Evolutionary conservation across 768 basidiomycete species (phyloP).

Genomic region (Tulasnella sp.): DNA sequence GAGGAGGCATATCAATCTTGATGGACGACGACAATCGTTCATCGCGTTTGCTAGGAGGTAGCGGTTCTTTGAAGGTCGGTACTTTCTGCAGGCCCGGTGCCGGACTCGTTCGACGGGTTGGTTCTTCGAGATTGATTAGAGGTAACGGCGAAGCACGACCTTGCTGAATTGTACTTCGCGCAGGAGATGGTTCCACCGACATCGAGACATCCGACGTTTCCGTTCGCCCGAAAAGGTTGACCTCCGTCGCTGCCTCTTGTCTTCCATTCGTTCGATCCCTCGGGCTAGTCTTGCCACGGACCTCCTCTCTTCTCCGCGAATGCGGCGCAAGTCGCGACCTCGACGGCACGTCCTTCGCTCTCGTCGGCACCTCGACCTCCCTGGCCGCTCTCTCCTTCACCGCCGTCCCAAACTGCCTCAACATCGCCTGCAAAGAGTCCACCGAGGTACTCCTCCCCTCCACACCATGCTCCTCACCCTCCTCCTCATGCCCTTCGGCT

Average conservation of each 20-base stretch:
- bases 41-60: background rate
- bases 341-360: background rate
- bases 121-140: background rate
- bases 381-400: slow-evolving; percentile 1
- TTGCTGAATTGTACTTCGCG: background rate
- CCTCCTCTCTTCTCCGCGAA: background rate
- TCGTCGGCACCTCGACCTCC: background rate
- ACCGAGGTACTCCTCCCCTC: background rate
- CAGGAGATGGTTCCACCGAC: background rate
- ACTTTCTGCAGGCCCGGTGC: background rate
- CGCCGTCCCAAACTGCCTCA: background rate
- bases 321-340: background rate
- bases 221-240: background rate
- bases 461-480: background rate
- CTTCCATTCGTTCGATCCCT: background rate
- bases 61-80: background rate
- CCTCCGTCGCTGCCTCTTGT: background rate
- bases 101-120: background rate
- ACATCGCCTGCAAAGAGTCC: background rate
- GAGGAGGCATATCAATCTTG: background rate
- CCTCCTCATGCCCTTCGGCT: background rate
- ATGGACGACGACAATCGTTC: background rate
- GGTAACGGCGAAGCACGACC: background rate
- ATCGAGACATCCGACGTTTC: background rate
- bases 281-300: background rate